Evolutionary conservation across 495 filamentous ascomycete species (phyloP).

Genomic region (Penicillium canariense): DNA sequence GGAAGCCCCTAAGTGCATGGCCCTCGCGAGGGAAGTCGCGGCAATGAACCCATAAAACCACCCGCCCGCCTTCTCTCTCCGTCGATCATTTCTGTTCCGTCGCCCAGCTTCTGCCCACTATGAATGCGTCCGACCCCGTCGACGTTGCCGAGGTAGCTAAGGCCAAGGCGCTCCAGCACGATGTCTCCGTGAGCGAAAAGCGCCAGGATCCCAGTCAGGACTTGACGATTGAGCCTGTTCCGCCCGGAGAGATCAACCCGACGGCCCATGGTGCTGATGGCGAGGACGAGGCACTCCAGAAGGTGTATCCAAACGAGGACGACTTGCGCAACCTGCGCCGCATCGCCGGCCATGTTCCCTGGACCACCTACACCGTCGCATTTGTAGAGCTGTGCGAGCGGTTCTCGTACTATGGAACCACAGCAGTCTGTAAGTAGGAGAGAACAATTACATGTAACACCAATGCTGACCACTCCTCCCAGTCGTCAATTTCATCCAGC

Average conservation of each 20-base stretch:
- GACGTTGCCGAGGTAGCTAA: constrained; percentile 32
- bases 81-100: constrained; percentile 3
- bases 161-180: constrained; percentile 22
- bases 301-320: constrained; percentile 53
- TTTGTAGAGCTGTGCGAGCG: constrained; percentile 77
- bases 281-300: constrained; percentile 20
- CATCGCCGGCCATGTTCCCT: constrained; percentile 63
- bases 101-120: constrained; percentile 10
- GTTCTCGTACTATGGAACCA: constrained; percentile 77
- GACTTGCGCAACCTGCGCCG: constrained; percentile 60
- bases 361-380: constrained; percentile 64
- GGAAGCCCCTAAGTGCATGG: background rate
- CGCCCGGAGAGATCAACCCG: background rate
- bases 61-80: background rate
- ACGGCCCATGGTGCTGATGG: constrained; percentile 3
- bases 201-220: constrained; percentile 6
- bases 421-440: constrained; percentile 62
- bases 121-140: constrained; percentile 33
- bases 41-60: background rate
- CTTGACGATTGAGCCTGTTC: constrained; percentile 11
- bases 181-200: constrained; percentile 18
- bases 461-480: constrained; percentile 1
- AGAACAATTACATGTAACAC: background rate
- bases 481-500: constrained; percentile 68
- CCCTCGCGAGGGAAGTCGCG: background rate